Percentiles rank a stretch among this genome's conserved stretches.
Evolutionary conservation across 1,139 yeast genomes (phyloP).

Genomic region (Scheffersomyces illinoinensis): DNA sequence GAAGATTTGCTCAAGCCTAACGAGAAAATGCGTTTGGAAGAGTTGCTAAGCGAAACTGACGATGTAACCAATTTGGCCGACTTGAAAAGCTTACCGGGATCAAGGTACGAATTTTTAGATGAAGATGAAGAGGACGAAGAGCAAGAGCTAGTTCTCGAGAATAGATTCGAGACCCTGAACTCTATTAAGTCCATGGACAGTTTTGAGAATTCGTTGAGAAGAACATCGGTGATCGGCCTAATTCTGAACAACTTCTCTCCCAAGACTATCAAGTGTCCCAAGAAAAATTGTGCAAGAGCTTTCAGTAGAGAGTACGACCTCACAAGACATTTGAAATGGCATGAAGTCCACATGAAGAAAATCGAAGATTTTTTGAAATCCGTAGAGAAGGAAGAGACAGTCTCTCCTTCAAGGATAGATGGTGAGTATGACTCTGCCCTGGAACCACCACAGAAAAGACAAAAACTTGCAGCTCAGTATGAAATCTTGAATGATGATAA

Average conservation of each 20-base stretch:
- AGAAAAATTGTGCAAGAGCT: conserved; percentile 44
- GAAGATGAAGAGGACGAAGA: conserved; percentile 15
- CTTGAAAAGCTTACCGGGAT: conserved; percentile 5
- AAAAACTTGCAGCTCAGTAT: conserved; percentile 1
- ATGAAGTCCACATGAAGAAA: conserved; percentile 36
- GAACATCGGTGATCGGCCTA: conserved; percentile 34
- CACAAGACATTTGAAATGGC: conserved; percentile 58
- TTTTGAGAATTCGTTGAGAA: conserved; percentile 17
- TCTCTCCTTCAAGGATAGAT: neutral
- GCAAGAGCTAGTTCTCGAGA: conserved; percentile 1
- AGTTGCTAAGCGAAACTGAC: conserved; percentile 18
- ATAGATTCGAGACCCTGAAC: conserved; percentile 15
- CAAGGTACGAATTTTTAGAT: conserved; percentile 8
- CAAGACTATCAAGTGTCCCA: conserved; percentile 45
- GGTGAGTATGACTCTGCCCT: neutral
- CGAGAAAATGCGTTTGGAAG: conserved; percentile 24
- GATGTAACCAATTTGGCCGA: conserved; percentile 1
- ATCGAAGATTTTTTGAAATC: conserved; percentile 34
- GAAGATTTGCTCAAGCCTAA: conserved; percentile 29
- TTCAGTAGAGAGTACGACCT: conserved; percentile 52
- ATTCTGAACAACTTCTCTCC: conserved; percentile 36
- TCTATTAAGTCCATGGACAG: conserved; percentile 30
- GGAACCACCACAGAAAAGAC: neutral
- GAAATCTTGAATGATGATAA: conserved; percentile 8
- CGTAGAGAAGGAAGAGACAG: conserved; percentile 14